phyloP scores from a whole-genome alignment of 2,329 filamentous ascomycete species.

The Penicillium rolfsii region DNA sequence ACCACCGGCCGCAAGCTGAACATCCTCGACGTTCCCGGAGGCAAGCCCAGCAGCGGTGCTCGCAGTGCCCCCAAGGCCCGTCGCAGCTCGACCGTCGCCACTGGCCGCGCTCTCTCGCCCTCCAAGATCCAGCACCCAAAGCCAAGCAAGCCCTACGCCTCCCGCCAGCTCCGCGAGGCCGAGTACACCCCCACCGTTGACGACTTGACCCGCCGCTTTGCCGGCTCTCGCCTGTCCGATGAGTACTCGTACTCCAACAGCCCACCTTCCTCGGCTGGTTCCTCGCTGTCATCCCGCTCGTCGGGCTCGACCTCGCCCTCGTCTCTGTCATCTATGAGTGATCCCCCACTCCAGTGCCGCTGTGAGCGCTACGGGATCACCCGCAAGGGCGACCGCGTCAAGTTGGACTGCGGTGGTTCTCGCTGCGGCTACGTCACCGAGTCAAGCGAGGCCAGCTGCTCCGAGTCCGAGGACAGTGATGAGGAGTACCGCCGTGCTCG shows the following conservation, averaged over 20 bases:
- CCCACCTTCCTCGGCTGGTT: constrained; percentile 68
- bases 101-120: constrained; percentile 83
- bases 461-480: constrained; percentile 53
- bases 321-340: constrained; percentile 67
- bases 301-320: constrained; percentile 60
- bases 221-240: constrained; percentile 69
- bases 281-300: constrained; percentile 73
- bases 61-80: constrained; percentile 41
- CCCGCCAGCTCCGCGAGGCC: constrained; percentile 80
- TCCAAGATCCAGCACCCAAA: constrained; percentile 90
- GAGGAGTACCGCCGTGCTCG: constrained; percentile 44
- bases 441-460: constrained; percentile 69
- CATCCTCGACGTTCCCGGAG: constrained; percentile 85
- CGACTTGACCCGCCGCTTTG: constrained; percentile 77
- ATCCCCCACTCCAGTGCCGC: constrained; percentile 69
- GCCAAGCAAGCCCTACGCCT: constrained; percentile 84
- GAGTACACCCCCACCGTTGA: constrained; percentile 80
- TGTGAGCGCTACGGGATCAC: constrained; percentile 98
- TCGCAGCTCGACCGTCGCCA: constrained; percentile 66
- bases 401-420: constrained; percentile 89
- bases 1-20: constrained; percentile 97
- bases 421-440: constrained; percentile 78
- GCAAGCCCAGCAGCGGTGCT: constrained; percentile 46
- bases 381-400: constrained; percentile 87
- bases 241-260: constrained; percentile 75